Evolutionary conservation across 345 rosid species (phyloP).

Genomic region (Sisymbrium irio): DNA sequence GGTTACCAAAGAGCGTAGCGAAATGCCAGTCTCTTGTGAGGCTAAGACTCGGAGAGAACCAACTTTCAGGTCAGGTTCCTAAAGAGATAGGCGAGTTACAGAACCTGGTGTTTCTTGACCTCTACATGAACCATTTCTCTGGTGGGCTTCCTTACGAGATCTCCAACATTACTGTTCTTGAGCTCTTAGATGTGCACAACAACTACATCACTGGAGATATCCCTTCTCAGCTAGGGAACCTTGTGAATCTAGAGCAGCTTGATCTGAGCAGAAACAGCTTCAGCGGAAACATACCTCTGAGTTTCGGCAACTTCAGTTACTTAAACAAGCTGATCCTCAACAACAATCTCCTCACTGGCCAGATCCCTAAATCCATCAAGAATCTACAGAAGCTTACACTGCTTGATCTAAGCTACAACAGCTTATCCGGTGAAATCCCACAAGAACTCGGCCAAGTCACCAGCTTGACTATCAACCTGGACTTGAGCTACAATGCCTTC

Average conservation of each 20-base stretch:
- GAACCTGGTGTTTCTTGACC: constrained; percentile 89
- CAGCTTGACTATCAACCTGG: constrained; percentile 80
- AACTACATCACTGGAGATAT: constrained; percentile 78
- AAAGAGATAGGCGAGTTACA: constrained; percentile 80
- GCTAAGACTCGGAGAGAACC: constrained; percentile 90
- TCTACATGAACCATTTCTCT: constrained; percentile 85
- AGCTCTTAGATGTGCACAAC: constrained; percentile 83
- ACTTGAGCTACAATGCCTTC: constrained; percentile 70
- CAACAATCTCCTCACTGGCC: constrained; percentile 72
- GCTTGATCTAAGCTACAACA: constrained; percentile 85
- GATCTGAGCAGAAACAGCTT: constrained; percentile 91
- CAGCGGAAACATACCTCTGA: constrained; percentile 61
- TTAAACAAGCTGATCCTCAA: constrained; percentile 91
- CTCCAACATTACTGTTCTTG: constrained; percentile 75
- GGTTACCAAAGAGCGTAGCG: constrained; percentile 53
- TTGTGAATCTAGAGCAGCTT: constrained; percentile 94
- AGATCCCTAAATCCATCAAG: constrained; percentile 60
- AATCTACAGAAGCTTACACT: constrained; percentile 74
- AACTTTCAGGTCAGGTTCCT: constrained; percentile 82
- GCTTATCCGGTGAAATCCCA: constrained; percentile 69
- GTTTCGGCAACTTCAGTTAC: constrained; percentile 91
- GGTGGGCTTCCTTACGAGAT: constrained; percentile 74
- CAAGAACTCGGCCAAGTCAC: constrained; percentile 68
- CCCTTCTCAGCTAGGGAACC: constrained; percentile 77
- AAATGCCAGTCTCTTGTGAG: constrained; percentile 83